Evolutionary conservation across 345 rosid genomes (phyloP).

Genomic region (Eucalyptus brandiana): DNA sequence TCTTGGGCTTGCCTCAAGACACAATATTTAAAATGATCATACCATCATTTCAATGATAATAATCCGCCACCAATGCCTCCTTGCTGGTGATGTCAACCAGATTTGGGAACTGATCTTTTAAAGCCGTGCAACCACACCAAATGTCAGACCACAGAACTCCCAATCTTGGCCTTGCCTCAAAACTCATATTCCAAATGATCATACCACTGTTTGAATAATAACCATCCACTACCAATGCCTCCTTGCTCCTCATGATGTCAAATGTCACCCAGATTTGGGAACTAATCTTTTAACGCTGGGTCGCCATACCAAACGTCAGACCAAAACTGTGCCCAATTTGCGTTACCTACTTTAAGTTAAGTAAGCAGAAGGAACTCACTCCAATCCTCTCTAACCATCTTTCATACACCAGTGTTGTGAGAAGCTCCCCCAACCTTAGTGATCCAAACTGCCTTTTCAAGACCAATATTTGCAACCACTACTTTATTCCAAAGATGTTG

Average conservation of each 20-base stretch:
- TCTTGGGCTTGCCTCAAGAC: neutral
- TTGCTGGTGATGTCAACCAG: neutral
- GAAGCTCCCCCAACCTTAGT: neutral
- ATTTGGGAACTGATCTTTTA: neutral
- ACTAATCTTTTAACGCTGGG: neutral
- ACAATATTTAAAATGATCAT: neutral
- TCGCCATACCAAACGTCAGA: neutral
- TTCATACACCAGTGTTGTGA: neutral
- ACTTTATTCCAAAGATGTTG: neutral
- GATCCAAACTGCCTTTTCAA: neutral
- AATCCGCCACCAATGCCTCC: neutral
- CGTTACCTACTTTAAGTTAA: neutral
- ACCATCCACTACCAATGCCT: neutral
- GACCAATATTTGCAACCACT: neutral
- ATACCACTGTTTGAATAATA: neutral
- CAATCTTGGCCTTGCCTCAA: neutral
- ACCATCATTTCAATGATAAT: neutral
- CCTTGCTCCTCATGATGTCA: neutral
- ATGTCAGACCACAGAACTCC: neutral
- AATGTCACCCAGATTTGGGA: neutral
- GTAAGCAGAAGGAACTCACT: neutral
- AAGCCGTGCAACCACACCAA: neutral
- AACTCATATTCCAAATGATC: neutral
- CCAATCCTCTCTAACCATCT: neutral
- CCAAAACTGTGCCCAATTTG: neutral